Evolutionary conservation across 352 stramenopile genomes (phyloP).

Genomic region (Phytophthora cajani): DNA sequence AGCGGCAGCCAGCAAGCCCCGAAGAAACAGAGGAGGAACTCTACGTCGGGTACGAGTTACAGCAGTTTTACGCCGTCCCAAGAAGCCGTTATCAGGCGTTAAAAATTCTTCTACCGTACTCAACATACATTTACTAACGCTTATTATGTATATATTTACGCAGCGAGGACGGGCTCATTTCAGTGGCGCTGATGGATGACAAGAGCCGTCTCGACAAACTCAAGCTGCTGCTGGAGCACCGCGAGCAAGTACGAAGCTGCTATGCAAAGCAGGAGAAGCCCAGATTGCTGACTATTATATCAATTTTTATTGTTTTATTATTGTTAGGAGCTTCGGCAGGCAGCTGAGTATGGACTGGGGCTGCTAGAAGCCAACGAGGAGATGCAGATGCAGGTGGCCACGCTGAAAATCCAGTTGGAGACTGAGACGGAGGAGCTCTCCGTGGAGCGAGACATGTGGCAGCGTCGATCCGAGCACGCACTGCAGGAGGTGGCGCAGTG

Average conservation of each 20-base stretch:
- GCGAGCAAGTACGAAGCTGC: conserved; percentile 39
- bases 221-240: conserved; percentile 52
- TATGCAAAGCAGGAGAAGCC: neutral
- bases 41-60: conserved; percentile 62
- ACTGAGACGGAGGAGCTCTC: conserved; percentile 64
- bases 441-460: conserved; percentile 65
- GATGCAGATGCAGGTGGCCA: conserved; percentile 69
- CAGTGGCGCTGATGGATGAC: conserved; percentile 52
- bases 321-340: conserved; percentile 74
- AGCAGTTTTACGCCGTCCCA: conserved; percentile 19
- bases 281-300: conserved; percentile 6
- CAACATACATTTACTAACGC: neutral
- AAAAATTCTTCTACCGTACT: neutral
- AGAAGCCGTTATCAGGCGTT: conserved; percentile 16
- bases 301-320: conserved; percentile 7
- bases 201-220: conserved; percentile 53
- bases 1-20: conserved; percentile 14
- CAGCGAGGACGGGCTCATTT: conserved; percentile 72
- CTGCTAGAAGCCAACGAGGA: conserved; percentile 84
- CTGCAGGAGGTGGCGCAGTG: conserved; percentile 73
- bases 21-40: conserved; percentile 61
- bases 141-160: neutral
- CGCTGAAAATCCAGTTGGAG: conserved; percentile 79
- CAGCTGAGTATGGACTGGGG: conserved; percentile 79
- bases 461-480: conserved; percentile 66